Percentiles rank a stretch among this genome's conserved stretches.
phyloP scores from a whole-genome alignment of 176 grass and related monocot genomes.

The Oropetium thomaeum region DNA sequence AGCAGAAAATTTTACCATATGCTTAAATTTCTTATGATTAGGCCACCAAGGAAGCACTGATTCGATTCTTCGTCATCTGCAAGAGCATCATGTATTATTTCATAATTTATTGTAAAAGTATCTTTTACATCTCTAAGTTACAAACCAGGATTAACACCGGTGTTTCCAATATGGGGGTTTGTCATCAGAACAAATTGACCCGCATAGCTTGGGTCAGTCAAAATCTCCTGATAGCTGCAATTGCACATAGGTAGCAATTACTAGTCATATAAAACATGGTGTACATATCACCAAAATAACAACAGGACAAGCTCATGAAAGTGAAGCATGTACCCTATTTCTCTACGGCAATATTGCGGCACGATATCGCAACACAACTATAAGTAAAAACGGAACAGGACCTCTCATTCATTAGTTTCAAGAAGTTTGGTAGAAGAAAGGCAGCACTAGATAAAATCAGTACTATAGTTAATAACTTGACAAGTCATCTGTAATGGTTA shows the following conservation, averaged over 20 bases:
- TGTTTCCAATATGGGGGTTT: conserved; percentile 97
- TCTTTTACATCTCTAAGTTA: background rate
- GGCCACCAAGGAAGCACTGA: conserved; percentile 79
- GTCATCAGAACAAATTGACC: conserved; percentile 98
- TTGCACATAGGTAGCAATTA: background rate
- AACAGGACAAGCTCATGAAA: background rate
- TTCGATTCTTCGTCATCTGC: conserved; percentile 90
- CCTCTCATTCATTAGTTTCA: background rate
- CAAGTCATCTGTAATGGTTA: background rate
- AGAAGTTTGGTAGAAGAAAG: background rate
- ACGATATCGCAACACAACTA: background rate
- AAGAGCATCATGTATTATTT: conserved; percentile 12
- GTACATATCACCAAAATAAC: background rate
- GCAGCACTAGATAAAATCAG: background rate
- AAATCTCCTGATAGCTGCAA: conserved; percentile 91
- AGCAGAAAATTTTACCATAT: conserved; percentile 60
- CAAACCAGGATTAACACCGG: conserved; percentile 82
- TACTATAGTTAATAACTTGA: too few relatives aligned
- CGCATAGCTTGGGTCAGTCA: conserved; percentile 96
- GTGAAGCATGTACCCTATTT: background rate
- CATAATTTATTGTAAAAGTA: background rate
- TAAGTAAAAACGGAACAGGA: background rate
- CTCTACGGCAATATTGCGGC: background rate
- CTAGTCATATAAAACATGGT: background rate
- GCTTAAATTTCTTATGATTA: conserved; percentile 83